Evolutionary conservation across 202 grass and related monocot genomes (phyloP), one percentile per base, ranked within the genome.

Genomic region (Zizania palustris): DNA sequence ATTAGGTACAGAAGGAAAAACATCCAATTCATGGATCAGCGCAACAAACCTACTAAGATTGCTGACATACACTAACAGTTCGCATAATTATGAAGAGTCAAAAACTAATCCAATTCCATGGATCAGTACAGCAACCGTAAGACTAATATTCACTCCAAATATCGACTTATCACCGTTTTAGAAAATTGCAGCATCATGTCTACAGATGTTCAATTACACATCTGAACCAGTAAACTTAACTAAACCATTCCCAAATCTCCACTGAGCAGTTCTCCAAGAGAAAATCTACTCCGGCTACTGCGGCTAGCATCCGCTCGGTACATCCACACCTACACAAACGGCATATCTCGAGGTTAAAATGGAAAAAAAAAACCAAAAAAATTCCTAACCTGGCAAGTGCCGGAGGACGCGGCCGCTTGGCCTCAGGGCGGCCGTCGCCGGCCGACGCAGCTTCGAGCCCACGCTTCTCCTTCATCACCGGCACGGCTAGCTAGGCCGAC

Each of bases 401-500:
- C 43, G 90, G 90, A 0, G 77, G 77, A 5, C 87, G 82, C 57
- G 82, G 45, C 64, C 90, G 73, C 82, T 89, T 89, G 13, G 83
- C 72, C 7, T 89, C 86, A 7, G 90, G 86, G 6, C 43, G 42
- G 2, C 63, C 82, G 0, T 79, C 90, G 4, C 62, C 80, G 42
- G 18, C 42, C 54, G 21, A 55, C 34, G 37, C 63, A 12, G 72
- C 66, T 8, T 87, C 90, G 49, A 85, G 73, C 28, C 80, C 77
- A 15, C 84, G 86, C 77, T 89, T 93, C 84, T 89, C 77, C 59
- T 85, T 82, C 80, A 86, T 89, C 77, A 35, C 28, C 41, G 48
- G 34, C 62, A 62, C n/a, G 11, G 12, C 61, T 42, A 28, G 28
- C 28, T 28, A 28, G 28, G 28, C 28, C 28, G 28, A 20, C 4